These are phyloP conservation scores for Glycine tomentella DNA, from an alignment of 306 rosid genomes.

Conservation along the genomic window DNA sequence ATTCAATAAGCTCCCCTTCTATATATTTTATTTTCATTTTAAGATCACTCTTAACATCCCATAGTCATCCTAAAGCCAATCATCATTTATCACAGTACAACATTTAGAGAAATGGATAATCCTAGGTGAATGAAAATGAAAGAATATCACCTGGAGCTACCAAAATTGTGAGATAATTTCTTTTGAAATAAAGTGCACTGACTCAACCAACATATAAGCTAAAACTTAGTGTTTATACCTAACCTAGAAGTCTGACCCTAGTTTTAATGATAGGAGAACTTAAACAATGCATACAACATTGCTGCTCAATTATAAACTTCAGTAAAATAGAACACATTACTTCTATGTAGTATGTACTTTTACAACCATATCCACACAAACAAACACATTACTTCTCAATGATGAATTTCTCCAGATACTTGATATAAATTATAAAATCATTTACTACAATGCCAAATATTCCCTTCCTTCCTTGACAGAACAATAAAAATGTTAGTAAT, in stretches of 20 bases:
- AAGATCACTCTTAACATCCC: too few species aligned
- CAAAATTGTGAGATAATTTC: conserved; percentile 4
- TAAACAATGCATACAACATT: too few species aligned
- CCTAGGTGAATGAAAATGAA: background rate
- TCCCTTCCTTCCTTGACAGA: too few species aligned
- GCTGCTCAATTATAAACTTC: too few species aligned
- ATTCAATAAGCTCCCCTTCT: too few species aligned
- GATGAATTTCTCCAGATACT: too few species aligned
- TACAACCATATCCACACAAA: background rate
- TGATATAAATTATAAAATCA: too few species aligned
- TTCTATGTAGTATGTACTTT: background rate
- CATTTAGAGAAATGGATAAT: conserved; percentile 11
- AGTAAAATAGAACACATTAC: background rate
- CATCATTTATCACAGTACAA: background rate
- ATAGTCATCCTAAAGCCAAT: background rate
- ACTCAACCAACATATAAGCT: conserved; percentile 18
- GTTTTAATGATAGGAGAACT: too few species aligned
- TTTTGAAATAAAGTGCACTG: background rate
- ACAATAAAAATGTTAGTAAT: background rate
- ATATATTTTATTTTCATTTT: too few species aligned
- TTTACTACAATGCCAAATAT: too few species aligned
- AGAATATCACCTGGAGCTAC: background rate
- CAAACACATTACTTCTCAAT: background rate
- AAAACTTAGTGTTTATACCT: too few species aligned
- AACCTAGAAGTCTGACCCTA: too few species aligned